These are phyloP conservation scores for Tetrapisispora fleetii DNA, from an alignment of 805 yeast species.

Conservation along the genomic window DNA sequence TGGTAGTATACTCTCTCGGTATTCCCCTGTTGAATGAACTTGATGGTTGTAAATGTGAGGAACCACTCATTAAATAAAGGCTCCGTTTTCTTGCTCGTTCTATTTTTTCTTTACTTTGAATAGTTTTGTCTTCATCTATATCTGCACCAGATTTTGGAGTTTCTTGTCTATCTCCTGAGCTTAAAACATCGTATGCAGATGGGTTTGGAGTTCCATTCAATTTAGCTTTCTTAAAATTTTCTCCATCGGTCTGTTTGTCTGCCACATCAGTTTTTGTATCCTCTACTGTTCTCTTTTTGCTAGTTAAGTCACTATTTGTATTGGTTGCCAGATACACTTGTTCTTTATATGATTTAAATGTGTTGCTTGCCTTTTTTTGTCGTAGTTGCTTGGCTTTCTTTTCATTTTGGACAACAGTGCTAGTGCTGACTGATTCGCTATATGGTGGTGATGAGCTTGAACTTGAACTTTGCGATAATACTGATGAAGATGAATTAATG, in stretches of 20 bases:
- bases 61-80: not conserved
- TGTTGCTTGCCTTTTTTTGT: not conserved
- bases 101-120: not conserved
- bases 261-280: not conserved
- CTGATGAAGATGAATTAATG: not conserved
- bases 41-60: not conserved
- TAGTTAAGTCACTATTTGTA: not conserved
- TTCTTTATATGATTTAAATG: not conserved
- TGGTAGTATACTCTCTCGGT: not conserved
- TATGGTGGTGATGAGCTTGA: not conserved
- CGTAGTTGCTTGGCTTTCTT: not conserved
- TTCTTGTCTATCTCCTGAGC: not conserved
- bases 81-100: conserved; percentile 3
- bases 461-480: not conserved
- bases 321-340: not conserved
- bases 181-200: not conserved
- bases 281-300: not conserved
- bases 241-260: not conserved
- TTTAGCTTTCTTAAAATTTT: not conserved
- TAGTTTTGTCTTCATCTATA: not conserved
- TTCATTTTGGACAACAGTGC: not conserved
- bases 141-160: too few relatives aligned
- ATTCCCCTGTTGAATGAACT: not conserved
- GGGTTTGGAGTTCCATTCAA: not conserved
- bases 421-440: not conserved